Evolutionary conservation across 1,284 basidiomycete species (phyloP).

Genomic region (Butyriboletus appendiculatus): DNA sequence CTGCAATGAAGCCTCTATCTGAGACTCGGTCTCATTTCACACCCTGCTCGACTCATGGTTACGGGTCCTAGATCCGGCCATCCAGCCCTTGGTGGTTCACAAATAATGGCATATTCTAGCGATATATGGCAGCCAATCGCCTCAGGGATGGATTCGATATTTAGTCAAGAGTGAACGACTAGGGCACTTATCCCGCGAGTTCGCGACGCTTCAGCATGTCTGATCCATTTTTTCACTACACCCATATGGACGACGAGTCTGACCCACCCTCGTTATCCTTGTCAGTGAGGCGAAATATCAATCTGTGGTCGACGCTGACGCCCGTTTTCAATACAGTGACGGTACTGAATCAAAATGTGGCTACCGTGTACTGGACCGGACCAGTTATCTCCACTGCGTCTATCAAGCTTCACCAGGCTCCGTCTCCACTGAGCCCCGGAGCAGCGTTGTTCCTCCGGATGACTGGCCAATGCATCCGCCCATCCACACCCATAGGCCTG

Average conservation of each 20-base stretch:
- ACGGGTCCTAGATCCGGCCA: conserved; percentile 8
- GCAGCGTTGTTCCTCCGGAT: background rate
- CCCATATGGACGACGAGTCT: background rate
- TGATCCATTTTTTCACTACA: background rate
- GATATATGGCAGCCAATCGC: conserved; percentile 14
- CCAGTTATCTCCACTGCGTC: background rate
- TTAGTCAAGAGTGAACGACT: conserved; percentile 1
- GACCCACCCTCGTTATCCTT: background rate
- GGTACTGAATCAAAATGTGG: background rate
- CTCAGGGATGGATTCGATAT: conserved; percentile 8
- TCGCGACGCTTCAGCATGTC: conserved; percentile 11
- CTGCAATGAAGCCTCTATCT: background rate
- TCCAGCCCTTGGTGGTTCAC: background rate
- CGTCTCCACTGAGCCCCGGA: background rate
- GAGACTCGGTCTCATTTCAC: background rate
- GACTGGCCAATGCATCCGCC: background rate
- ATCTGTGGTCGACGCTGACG: conserved; percentile 8
- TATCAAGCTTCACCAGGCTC: background rate
- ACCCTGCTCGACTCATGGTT: conserved; percentile 1
- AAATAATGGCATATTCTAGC: conserved; percentile 1
- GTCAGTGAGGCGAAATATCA: conserved; percentile 15
- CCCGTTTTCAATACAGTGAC: conserved; percentile 3
- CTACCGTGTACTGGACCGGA: background rate
- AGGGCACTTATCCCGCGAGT: background rate
- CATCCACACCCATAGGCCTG: background rate